phyloP scores from a whole-genome alignment of 1,284 basidiomycete species.

The Vanrija sp. region DNA sequence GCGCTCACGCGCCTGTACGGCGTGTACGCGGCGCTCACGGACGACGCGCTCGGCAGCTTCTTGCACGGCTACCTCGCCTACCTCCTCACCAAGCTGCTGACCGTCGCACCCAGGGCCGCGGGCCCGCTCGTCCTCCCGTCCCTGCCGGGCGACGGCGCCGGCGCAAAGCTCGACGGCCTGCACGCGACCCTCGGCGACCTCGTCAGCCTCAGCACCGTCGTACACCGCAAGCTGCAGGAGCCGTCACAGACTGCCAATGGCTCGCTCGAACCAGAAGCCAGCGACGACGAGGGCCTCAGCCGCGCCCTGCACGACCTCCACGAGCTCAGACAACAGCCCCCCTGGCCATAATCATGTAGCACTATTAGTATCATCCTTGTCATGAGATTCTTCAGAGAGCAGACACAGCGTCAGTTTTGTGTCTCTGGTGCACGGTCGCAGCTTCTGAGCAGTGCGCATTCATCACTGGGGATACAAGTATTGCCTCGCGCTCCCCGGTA shows the following conservation, averaged over 20 bases:
- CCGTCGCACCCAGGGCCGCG: background rate
- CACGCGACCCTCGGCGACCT: background rate
- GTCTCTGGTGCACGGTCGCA: background rate
- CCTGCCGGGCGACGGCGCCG: background rate
- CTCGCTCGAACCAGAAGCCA: background rate
- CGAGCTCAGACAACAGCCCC: too few species aligned
- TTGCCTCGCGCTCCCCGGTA: slow-evolving; percentile 10
- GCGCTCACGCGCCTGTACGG: slow-evolving; percentile 5
- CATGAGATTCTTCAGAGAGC: background rate
- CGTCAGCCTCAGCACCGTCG: background rate
- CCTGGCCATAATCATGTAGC: too few species aligned
- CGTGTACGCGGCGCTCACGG: background rate
- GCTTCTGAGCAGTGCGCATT: slow-evolving; percentile 22
- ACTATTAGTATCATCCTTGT: too few species aligned
- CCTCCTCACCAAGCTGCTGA: slow-evolving; percentile 8
- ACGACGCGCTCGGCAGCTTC: background rate
- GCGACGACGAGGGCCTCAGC: background rate
- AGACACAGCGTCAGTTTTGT: background rate
- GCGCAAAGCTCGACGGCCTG: background rate
- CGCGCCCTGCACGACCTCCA: too few species aligned
- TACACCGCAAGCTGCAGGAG: background rate
- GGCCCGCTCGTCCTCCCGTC: background rate
- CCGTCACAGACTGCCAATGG: background rate
- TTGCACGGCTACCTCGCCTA: slow-evolving; percentile 12
- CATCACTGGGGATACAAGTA: slow-evolving; percentile 15